These are phyloP conservation scores for Metahyphopichia silvanorum DNA, from an alignment of 805 yeast species.

Conservation along the genomic window DNA sequence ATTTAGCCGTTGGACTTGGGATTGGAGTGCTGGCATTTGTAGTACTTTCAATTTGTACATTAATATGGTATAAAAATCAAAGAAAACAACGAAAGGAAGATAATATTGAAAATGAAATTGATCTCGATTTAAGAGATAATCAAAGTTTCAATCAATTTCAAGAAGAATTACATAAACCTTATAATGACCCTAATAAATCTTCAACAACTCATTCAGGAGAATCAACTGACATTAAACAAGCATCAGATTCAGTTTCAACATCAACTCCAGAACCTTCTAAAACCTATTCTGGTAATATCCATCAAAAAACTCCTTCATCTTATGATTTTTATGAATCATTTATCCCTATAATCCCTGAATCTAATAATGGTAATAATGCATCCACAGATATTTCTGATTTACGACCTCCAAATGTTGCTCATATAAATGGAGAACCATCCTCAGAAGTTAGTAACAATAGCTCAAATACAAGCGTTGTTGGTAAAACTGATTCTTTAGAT, in stretches of 20 bases:
- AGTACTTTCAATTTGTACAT: conserved; percentile 17
- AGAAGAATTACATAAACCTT: conserved; percentile 31
- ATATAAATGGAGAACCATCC: background rate
- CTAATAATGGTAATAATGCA: conserved; percentile 4
- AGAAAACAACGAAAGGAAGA: conserved; percentile 32
- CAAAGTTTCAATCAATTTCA: conserved; percentile 33
- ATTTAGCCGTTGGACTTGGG: conserved; percentile 39
- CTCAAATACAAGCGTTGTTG: conserved; percentile 2
- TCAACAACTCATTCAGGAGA: conserved; percentile 4
- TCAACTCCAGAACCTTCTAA: conserved; percentile 2
- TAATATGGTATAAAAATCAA: conserved; percentile 29
- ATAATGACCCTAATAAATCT: conserved; percentile 10
- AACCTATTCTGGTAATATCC: conserved; percentile 4
- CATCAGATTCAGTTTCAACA: background rate
- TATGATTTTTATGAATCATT: conserved; percentile 42
- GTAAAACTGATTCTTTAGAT: conserved; percentile 21
- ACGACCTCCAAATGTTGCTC: background rate
- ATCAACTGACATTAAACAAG: background rate
- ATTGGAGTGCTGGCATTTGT: conserved; percentile 38
- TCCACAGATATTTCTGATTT: background rate
- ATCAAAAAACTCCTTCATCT: conserved; percentile 20
- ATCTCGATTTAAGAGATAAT: conserved; percentile 35
- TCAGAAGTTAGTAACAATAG: background rate
- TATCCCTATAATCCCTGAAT: conserved; percentile 33
- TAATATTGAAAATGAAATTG: conserved; percentile 20